A percentile compares a stretch with the other conserved stretches of the same genome.
Conservation (phyloP, 176 grass and related monocot species). For the Areca catechu region DNA sequence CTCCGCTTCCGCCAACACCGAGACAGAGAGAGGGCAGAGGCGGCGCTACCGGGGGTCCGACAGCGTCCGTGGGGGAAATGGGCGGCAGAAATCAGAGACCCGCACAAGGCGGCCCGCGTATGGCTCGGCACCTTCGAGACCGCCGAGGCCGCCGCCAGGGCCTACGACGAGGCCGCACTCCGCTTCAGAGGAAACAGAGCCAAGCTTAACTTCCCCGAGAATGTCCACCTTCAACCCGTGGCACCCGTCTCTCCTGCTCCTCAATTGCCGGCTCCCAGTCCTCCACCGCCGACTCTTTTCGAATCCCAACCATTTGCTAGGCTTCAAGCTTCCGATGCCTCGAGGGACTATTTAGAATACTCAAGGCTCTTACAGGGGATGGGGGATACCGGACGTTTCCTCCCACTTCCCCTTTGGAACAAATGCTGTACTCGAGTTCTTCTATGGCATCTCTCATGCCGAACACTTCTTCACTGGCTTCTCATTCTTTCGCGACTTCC, state of each 20-base stretch:
- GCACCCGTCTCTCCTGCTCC: neutral
- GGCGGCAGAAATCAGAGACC: conserved; percentile 85
- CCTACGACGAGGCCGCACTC: conserved; percentile 74
- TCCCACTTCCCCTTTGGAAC: conserved; percentile 23
- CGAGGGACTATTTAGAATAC: conserved; percentile 31
- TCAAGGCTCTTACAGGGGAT: conserved; percentile 23
- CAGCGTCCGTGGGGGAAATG: conserved; percentile 80
- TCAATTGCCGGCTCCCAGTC: neutral
- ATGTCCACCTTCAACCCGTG: conserved; percentile 15
- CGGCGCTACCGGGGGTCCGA: conserved; percentile 59
- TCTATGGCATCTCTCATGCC: too few species aligned
- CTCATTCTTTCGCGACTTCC: neutral
- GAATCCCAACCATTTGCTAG: conserved; percentile 10
- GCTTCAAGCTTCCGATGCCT: neutral
- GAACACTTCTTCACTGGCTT: too few species aligned
- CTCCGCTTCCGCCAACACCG: conserved; percentile 3
- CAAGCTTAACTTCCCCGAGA: conserved; percentile 75
- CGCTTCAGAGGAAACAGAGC: conserved; percentile 55
- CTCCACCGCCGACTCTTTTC: conserved; percentile 3
- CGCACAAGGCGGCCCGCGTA: conserved; percentile 68
- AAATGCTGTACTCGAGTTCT: neutral
- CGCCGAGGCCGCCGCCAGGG: conserved; percentile 65
- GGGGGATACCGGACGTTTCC: neutral
- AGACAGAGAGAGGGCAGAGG: conserved; percentile 19
- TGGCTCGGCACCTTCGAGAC: conserved; percentile 89